A percentile compares a stretch with the other conserved stretches of the same genome.
These are phyloP conservation scores for Fomitopsis serialis DNA, from an alignment of 768 basidiomycete genomes.

Conservation along the genomic window DNA sequence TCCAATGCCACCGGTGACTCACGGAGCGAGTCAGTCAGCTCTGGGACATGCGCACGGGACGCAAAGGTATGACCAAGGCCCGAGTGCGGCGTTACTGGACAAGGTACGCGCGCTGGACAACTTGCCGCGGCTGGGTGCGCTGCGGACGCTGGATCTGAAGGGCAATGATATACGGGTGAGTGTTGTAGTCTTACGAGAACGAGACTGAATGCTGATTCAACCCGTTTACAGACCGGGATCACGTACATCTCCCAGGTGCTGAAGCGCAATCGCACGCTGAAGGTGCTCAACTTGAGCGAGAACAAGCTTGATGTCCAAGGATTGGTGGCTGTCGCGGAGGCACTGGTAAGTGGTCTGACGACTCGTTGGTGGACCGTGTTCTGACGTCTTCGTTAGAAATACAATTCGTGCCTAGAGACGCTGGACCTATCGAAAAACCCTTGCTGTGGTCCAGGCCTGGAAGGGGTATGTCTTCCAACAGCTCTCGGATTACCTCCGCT, in stretches of 20 bases:
- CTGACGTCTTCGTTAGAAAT: constrained; percentile 55
- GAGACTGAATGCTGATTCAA: background rate
- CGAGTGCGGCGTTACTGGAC: constrained; percentile 75
- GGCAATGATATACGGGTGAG: constrained; percentile 89
- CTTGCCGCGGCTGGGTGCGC: constrained; percentile 76
- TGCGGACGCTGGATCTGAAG: constrained; percentile 86
- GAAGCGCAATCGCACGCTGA: constrained; percentile 92
- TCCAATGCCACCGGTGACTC: constrained; percentile 19
- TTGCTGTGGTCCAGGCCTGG: constrained; percentile 82
- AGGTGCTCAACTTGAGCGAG: constrained; percentile 90
- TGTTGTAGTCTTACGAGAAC: constrained; percentile 9
- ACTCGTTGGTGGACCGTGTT: background rate
- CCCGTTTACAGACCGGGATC: constrained; percentile 53
- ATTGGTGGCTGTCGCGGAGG: constrained; percentile 79
- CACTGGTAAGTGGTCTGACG: constrained; percentile 53
- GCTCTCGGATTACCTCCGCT: background rate
- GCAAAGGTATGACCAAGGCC: constrained; percentile 32
- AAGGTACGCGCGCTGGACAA: constrained; percentile 89
- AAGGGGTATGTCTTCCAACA: constrained; percentile 66
- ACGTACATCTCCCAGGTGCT: constrained; percentile 91
- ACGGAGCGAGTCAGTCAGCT: background rate
- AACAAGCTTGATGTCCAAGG: constrained; percentile 87
- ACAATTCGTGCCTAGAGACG: constrained; percentile 90
- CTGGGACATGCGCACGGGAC: constrained; percentile 11
- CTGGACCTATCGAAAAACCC: constrained; percentile 92